These are phyloP conservation scores for Anaeromyces robustus DNA, from an alignment of 192 early-diverging fungal genomes.

Conservation along the genomic window DNA sequence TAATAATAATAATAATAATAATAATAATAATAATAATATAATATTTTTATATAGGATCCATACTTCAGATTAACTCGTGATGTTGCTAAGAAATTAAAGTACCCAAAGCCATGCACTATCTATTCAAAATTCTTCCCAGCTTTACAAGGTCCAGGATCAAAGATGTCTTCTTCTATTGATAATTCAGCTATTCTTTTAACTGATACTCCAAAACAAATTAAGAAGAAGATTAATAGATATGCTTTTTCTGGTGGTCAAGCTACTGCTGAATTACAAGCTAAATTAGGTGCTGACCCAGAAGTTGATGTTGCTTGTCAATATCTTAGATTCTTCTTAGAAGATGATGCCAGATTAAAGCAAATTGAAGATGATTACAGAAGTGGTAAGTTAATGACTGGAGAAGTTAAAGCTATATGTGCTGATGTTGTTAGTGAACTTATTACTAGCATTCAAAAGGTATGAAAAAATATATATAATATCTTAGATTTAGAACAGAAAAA, in stretches of 20 bases:
- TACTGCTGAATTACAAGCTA: constrained; percentile 66
- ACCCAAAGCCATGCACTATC: constrained; percentile 86
- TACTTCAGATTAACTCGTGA: constrained; percentile 97
- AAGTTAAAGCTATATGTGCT: constrained; percentile 80
- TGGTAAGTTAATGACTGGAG: constrained; percentile 75
- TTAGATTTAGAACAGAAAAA: no score
- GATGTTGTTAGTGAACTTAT: constrained; percentile 64
- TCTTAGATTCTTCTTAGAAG: constrained; percentile 82
- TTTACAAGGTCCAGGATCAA: constrained; percentile 67
- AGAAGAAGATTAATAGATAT: constrained; percentile 93
- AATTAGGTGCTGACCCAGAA: constrained; percentile 75
- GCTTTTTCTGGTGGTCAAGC: constrained; percentile 88
- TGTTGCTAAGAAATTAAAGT: constrained; percentile 79
- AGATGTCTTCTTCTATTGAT: constrained; percentile 87
- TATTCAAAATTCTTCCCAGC: constrained; percentile 94
- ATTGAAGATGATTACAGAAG: constrained; percentile 57
- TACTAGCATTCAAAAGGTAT: constrained; percentile 49
- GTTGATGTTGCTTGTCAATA: constrained; percentile 95
- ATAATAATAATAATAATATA: background rate
- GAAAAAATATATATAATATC: constrained; percentile 6
- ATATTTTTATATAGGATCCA: constrained; percentile 41
- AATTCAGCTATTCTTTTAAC: constrained; percentile 82
- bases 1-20: background rate
- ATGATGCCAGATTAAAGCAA: constrained; percentile 67
- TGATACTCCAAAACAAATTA: constrained; percentile 82